Evolutionary conservation across 2,329 filamentous ascomycete species (phyloP).

Genomic region (Peltaster fructicola): DNA sequence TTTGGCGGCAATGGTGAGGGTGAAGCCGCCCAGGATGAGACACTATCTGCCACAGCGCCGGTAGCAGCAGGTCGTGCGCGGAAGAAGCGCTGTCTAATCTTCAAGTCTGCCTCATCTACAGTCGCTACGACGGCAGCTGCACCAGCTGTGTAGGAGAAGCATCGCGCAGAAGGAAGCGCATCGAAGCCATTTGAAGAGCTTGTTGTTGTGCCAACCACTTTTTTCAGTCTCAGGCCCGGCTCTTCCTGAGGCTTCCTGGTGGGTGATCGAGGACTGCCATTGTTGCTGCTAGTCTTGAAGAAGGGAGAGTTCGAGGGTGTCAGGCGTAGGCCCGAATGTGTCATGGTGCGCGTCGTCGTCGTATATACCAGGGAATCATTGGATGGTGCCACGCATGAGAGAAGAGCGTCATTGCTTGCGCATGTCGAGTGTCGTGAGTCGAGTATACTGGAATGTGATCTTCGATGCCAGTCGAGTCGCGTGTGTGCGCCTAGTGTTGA

Average conservation of each 20-base stretch:
- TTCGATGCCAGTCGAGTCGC: background rate
- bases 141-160: conserved; percentile 81
- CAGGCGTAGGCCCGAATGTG: conserved; percentile 23
- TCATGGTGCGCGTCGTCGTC: conserved; percentile 18
- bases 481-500: background rate
- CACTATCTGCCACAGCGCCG: conserved; percentile 8
- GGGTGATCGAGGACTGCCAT: conserved; percentile 38
- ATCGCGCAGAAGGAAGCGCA: conserved; percentile 47
- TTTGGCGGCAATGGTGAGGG: conserved; percentile 13
- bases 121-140: conserved; percentile 83
- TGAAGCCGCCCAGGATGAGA: conserved; percentile 7
- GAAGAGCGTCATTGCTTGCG: conserved; percentile 6
- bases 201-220: conserved; percentile 84
- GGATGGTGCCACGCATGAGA: conserved; percentile 7
- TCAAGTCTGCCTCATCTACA: conserved; percentile 43
- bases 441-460: too few species aligned
- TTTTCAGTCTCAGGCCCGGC: conserved; percentile 48
- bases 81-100: conserved; percentile 68
- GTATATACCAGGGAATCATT: conserved; percentile 8
- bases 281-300: conserved; percentile 35
- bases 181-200: conserved; percentile 74
- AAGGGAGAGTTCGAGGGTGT: conserved; percentile 62
- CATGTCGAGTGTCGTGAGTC: too few species aligned
- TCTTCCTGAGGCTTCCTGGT: conserved; percentile 30
- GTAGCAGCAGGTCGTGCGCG: conserved; percentile 36